Conservation (phyloP, 2,329 filamentous ascomycete species). For the Cryphonectria radicalis region DNA sequence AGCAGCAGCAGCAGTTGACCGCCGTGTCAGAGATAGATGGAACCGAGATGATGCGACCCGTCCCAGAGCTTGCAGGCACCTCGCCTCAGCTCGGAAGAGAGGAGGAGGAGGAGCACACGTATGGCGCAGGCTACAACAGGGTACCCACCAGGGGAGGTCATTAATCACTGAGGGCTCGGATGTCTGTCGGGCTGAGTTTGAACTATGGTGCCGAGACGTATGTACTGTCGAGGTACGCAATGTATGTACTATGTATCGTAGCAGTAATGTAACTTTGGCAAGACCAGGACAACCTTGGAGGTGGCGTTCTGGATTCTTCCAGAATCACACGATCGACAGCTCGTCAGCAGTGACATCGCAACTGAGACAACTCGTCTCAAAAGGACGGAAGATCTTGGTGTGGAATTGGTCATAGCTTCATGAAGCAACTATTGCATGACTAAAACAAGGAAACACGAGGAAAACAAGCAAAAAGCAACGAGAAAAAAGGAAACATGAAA, state of each 20-base stretch:
- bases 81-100: neutral
- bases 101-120: neutral
- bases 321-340: neutral
- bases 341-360: neutral
- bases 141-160: neutral
- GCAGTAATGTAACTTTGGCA: neutral
- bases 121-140: slow-evolving; percentile 13
- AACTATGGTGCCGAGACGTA: neutral
- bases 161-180: neutral
- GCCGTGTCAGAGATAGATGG: slow-evolving; percentile 25
- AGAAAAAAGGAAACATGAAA: no score
- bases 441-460: no score
- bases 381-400: neutral
- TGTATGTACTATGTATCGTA: neutral
- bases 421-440: no score
- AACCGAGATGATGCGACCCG: neutral
- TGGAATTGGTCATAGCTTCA: neutral
- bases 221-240: neutral
- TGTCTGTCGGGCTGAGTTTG: neutral
- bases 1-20: slow-evolving; percentile 7
- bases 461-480: no score
- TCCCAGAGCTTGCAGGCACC: slow-evolving; percentile 23
- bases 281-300: no score
- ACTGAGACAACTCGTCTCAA: neutral
- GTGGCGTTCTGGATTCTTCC: no score